These are phyloP conservation scores for Bipolaris oryzae DNA, from an alignment of 2,329 filamentous ascomycete species.

Conservation along the genomic window DNA sequence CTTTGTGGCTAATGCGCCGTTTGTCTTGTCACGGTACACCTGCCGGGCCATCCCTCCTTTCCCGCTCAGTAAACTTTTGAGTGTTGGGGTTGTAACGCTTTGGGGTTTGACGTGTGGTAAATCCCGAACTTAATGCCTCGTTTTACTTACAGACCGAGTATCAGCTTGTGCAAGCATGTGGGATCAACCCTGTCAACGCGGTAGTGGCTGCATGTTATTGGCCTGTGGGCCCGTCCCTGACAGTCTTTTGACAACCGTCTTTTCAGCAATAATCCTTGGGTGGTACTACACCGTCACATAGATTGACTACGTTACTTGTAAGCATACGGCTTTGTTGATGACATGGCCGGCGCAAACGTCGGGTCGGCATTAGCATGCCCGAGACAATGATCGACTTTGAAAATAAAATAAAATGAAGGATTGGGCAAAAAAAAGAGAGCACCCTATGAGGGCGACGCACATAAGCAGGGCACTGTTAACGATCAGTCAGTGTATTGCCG, in stretches of 20 bases:
- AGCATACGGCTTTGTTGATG: constrained; percentile 8
- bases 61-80: neutral
- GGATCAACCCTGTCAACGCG: constrained; percentile 9
- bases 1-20: constrained; percentile 1
- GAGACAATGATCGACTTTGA: constrained; percentile 11
- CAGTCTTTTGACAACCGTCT: constrained; percentile 6
- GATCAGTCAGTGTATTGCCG: neutral
- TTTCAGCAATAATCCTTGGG: neutral
- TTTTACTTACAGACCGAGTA: constrained; percentile 9
- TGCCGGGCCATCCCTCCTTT: neutral
- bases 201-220: constrained; percentile 8
- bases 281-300: neutral
- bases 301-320: constrained; percentile 3
- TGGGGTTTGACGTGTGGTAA: constrained; percentile 9
- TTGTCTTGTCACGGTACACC: neutral
- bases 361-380: constrained; percentile 19
- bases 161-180: constrained; percentile 21
- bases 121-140: constrained; percentile 15
- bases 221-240: constrained; percentile 11
- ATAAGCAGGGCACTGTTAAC: neutral
- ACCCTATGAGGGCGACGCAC: neutral
- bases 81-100: neutral
- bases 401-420: neutral
- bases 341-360: constrained; percentile 11
- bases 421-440: neutral